A percentile compares a stretch with the other conserved stretches of the same genome.
Evolutionary conservation across 2,329 filamentous ascomycete genomes (phyloP).

Genomic region (Colletotrichum sublineola): DNA sequence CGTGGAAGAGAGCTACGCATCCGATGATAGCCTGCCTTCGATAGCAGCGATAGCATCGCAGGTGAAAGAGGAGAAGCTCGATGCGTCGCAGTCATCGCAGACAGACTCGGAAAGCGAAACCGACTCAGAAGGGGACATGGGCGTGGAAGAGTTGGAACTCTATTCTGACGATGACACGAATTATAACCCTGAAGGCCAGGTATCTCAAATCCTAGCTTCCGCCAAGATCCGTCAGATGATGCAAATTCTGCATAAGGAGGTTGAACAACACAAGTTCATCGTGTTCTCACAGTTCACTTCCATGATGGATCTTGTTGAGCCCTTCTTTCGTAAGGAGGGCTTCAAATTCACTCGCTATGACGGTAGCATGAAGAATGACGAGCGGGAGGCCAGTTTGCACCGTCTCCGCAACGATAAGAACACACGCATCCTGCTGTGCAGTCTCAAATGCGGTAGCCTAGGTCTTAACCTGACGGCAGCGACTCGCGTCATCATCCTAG

Average conservation of each 20-base stretch:
- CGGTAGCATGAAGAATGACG: constrained; percentile 93
- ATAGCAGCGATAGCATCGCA: constrained; percentile 54
- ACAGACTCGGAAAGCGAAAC: constrained; percentile 42
- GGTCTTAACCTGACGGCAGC: constrained; percentile 96
- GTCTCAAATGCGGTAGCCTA: constrained; percentile 91
- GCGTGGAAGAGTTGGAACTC: constrained; percentile 57
- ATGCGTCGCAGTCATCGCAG: constrained; percentile 14
- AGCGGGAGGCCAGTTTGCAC: constrained; percentile 86
- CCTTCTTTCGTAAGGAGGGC: constrained; percentile 81
- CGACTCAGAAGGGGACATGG: constrained; percentile 56
- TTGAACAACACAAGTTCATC: constrained; percentile 91
- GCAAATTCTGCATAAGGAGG: constrained; percentile 83
- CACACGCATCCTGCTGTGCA: constrained; percentile 89
- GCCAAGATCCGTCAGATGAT: constrained; percentile 93
- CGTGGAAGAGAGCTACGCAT: constrained; percentile 47
- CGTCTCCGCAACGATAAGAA: constrained; percentile 79
- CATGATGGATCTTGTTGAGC: constrained; percentile 96
- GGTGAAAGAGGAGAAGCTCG: constrained; percentile 48
- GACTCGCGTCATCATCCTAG: constrained; percentile 91
- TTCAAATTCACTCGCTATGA: constrained; percentile 92
- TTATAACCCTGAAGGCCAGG: constrained; percentile 53
- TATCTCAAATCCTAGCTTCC: constrained; percentile 73
- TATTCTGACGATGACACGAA: constrained; percentile 56
- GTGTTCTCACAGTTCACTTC: constrained; percentile 99
- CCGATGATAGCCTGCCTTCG: constrained; percentile 54